phyloP scores from a whole-genome alignment of 768 basidiomycete species.

The Agrocybe praecox region DNA sequence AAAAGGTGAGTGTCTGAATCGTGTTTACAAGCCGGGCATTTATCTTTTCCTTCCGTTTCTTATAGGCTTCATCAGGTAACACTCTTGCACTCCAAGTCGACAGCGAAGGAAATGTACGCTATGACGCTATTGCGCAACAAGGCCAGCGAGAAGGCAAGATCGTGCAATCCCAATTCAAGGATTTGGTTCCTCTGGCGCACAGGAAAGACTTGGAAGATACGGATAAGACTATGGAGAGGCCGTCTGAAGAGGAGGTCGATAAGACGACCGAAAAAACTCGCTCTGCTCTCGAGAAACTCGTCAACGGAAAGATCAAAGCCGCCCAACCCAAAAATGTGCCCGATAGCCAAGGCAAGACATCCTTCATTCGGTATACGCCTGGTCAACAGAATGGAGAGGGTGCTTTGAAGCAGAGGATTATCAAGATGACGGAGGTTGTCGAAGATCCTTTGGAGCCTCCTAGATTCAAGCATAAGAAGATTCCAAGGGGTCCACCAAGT shows the following conservation, averaged over 20 bases:
- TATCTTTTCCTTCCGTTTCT: not conserved
- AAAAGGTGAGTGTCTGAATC: slow-evolving; percentile 65
- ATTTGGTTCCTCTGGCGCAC: slow-evolving; percentile 89
- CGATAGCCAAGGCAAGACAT: slow-evolving; percentile 78
- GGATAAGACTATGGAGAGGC: slow-evolving; percentile 82
- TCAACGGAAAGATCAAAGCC: slow-evolving; percentile 96
- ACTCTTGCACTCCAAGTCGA: slow-evolving; percentile 97
- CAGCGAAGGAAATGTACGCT: slow-evolving; percentile 93
- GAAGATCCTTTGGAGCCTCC: slow-evolving; percentile 98
- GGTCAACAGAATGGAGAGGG: slow-evolving; percentile 76
- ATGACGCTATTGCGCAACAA: slow-evolving; percentile 96
- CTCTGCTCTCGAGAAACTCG: slow-evolving; percentile 90
- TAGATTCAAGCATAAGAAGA: slow-evolving; percentile 98
- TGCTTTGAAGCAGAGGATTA: slow-evolving; percentile 90
- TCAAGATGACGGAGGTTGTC: slow-evolving; percentile 98
- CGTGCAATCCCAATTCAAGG: slow-evolving; percentile 96
- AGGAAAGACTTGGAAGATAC: slow-evolving; percentile 85
- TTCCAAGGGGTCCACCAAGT: slow-evolving; percentile 93
- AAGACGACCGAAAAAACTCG: slow-evolving; percentile 91
- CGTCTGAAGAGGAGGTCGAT: slow-evolving; percentile 91
- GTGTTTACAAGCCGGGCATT: not conserved
- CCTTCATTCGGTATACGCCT: slow-evolving; percentile 96
- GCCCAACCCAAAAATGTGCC: slow-evolving; percentile 97
- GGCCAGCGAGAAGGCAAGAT: slow-evolving; percentile 86
- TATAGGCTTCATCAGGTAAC: slow-evolving; percentile 87